Evolutionary conservation across 2,329 filamentous ascomycete species (phyloP).

Genomic region (Colletotrichum lupini): DNA sequence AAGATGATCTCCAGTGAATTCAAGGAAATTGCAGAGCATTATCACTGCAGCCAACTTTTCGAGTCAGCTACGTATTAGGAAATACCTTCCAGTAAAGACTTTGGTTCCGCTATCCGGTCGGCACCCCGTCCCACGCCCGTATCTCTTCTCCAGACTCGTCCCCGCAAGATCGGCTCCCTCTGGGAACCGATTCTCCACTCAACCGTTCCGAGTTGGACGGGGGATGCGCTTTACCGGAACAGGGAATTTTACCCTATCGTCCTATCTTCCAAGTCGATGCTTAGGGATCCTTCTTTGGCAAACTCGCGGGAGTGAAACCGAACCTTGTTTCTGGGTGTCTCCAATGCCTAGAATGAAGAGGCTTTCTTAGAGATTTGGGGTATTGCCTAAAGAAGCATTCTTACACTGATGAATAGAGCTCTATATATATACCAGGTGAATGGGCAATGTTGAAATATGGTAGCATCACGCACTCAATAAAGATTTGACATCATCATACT

Average conservation of each 20-base stretch:
- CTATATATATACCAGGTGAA: background rate
- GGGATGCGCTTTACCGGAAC: conserved; percentile 22
- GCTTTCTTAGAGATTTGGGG: background rate
- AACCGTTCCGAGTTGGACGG: conserved; percentile 20
- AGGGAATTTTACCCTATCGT: conserved; percentile 32
- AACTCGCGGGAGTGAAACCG: conserved; percentile 7
- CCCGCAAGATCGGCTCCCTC: conserved; percentile 17
- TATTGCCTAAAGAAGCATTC: background rate
- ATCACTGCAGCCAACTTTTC: conserved; percentile 1
- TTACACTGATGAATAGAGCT: background rate
- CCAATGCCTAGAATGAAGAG: background rate
- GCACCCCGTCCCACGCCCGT: background rate
- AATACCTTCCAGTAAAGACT: background rate
- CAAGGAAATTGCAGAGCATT: background rate
- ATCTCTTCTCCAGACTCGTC: conserved; percentile 17
- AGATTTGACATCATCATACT: background rate
- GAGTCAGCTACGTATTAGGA: background rate
- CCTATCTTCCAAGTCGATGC: background rate
- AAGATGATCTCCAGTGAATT: background rate
- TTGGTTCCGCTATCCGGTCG: background rate
- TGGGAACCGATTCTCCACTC: conserved; percentile 19
- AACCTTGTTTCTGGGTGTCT: background rate
- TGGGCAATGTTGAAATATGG: background rate
- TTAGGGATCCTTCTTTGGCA: background rate
- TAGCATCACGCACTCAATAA: background rate